Evolutionary conservation across 2,329 filamentous ascomycete species (phyloP).

Genomic region (Chaetomium globosum): DNA sequence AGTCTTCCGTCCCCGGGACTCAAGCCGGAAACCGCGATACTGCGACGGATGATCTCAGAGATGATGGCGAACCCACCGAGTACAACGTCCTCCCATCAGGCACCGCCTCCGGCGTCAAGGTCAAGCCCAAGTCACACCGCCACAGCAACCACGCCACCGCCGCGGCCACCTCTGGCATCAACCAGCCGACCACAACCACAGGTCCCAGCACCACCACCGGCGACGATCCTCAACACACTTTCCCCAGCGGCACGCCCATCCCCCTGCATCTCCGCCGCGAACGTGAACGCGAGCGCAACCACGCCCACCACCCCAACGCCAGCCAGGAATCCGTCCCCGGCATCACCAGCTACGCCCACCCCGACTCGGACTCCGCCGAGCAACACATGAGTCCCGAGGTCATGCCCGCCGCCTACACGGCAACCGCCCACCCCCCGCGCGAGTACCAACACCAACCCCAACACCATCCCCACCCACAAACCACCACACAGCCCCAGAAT

Average conservation of each 20-base stretch:
- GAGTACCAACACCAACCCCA: not conserved
- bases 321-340: constrained; percentile 10
- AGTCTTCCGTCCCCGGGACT: not conserved
- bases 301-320: constrained; percentile 6
- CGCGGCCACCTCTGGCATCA: not conserved
- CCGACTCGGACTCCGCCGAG: not conserved
- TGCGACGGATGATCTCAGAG: not conserved
- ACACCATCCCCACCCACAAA: too few relatives aligned
- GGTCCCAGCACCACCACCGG: not conserved
- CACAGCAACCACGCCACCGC: not conserved
- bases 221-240: not conserved
- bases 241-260: not conserved
- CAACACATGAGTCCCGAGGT: constrained; percentile 32
- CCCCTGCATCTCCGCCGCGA: constrained; percentile 4
- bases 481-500: not conserved
- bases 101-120: constrained; percentile 34
- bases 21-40: not conserved
- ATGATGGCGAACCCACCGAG: not conserved
- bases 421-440: not conserved
- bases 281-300: not conserved
- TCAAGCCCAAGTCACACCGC: constrained; percentile 21
- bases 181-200: constrained; percentile 1
- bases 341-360: constrained; percentile 12
- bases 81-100: constrained; percentile 35
- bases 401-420: constrained; percentile 24